Percentiles rank a stretch among this genome's conserved stretches.
Conservation (phyloP, 2,329 filamentous ascomycete species). For the Sporothrix inflata region DNA sequence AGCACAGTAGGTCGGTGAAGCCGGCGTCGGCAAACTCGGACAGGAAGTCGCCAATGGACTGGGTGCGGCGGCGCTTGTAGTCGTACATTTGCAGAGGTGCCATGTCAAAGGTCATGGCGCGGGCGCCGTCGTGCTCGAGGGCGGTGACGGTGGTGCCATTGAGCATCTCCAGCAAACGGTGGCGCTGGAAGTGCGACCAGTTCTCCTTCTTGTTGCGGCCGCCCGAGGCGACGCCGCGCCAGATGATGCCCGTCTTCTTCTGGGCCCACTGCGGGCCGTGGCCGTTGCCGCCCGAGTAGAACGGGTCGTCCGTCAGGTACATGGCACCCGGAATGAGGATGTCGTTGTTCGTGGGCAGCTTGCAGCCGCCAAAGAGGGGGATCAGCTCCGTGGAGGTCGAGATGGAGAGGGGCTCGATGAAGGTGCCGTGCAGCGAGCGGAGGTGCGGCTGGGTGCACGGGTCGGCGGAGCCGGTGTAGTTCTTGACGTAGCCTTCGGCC, state of each 20-base stretch:
- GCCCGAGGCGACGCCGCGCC: constrained; percentile 68
- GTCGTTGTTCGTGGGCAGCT: constrained; percentile 63
- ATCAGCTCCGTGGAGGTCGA: constrained; percentile 55
- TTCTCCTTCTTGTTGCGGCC: constrained; percentile 57
- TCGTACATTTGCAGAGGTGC: constrained; percentile 50
- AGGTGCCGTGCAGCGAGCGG: constrained; percentile 54
- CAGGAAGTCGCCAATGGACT: constrained; percentile 49
- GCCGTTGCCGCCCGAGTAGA: constrained; percentile 60
- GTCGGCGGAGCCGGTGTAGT: constrained; percentile 59
- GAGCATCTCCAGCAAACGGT: constrained; percentile 70
- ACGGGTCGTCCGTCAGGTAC: constrained; percentile 62
- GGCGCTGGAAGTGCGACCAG: constrained; percentile 72
- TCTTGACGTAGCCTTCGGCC: constrained; percentile 54
- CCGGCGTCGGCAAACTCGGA: constrained; percentile 47
- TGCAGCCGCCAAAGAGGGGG: constrained; percentile 63
- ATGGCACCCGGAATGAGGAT: constrained; percentile 64
- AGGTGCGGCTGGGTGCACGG: constrained; percentile 58
- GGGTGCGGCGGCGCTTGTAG: constrained; percentile 42
- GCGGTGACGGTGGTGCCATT: constrained; percentile 62
- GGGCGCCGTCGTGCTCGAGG: constrained; percentile 48
- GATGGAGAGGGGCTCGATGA: constrained; percentile 55
- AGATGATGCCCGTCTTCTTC: constrained; percentile 61
- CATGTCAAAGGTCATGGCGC: constrained; percentile 54
- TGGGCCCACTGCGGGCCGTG: constrained; percentile 61
- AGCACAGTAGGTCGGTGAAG: constrained; percentile 50